phyloP scores from a whole-genome alignment of 2,329 filamentous ascomycete genomes.

The Pseudogymnoascus sp. region DNA sequence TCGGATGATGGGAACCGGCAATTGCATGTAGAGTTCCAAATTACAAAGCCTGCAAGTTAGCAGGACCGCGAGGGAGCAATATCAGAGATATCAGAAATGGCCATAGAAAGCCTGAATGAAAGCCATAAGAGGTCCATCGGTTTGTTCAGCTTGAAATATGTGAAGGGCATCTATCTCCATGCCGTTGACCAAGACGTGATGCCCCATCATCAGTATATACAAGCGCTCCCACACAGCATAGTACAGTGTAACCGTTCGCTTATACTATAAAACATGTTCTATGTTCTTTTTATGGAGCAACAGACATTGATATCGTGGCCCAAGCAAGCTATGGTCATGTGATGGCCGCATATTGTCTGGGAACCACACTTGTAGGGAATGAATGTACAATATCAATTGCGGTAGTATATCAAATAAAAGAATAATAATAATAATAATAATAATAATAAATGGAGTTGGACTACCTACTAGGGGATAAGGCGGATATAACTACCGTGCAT shows the following conservation, averaged over 20 bases:
- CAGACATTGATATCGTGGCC: background rate
- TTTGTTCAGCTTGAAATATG: background rate
- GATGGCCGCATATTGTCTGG: background rate
- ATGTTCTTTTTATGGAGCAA: constrained; percentile 9
- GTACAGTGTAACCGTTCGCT: background rate
- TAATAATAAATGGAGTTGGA: background rate
- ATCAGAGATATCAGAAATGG: background rate
- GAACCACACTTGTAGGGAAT: background rate
- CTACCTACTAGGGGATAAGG: background rate
- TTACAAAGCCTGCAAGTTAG: background rate
- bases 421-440: background rate
- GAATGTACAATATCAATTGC: background rate
- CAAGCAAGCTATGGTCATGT: background rate
- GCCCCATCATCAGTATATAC: background rate
- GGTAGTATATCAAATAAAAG: background rate
- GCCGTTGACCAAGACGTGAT: background rate
- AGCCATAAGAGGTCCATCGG: background rate
- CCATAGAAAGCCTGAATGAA: background rate
- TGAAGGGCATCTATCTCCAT: background rate
- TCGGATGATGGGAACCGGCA: background rate
- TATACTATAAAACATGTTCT: background rate
- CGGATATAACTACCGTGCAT: background rate
- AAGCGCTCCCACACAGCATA: background rate
- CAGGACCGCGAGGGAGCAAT: background rate
- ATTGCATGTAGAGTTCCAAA: background rate